These are phyloP conservation scores for Pinus tabuliformis DNA, from an alignment of 75 land plant genomes.

Conservation along the genomic window DNA sequence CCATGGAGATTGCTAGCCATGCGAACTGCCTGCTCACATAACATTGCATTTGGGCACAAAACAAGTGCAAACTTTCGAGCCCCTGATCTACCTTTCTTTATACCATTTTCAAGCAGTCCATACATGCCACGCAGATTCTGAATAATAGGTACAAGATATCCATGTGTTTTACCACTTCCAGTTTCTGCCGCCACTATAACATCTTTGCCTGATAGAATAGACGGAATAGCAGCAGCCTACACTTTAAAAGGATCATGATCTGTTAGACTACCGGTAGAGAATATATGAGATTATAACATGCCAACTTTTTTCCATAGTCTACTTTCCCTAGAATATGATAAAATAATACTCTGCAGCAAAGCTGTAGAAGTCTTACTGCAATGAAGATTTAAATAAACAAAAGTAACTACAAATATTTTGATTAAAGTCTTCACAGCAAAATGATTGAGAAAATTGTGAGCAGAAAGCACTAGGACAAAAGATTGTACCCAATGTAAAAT, in stretches of 20 bases:
- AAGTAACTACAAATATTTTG: not conserved
- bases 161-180: conserved; percentile 99
- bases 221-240: conserved; percentile 81
- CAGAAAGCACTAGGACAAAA: too few species aligned
- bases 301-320: not conserved
- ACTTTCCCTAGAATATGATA: too few species aligned
- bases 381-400: conserved; percentile 1
- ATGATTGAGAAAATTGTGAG: too few species aligned
- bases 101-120: conserved; percentile 8
- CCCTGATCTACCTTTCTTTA: not conserved
- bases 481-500: too few species aligned
- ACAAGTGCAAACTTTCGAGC: conserved; percentile 45
- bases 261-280: not conserved
- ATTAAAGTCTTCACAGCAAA: not conserved
- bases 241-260: conserved; percentile 4
- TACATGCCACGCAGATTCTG: conserved; percentile 34
- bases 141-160: conserved; percentile 77
- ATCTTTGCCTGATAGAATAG: conserved; percentile 74
- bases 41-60: conserved; percentile 90
- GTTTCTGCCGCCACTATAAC: conserved; percentile 95
- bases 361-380: not conserved
- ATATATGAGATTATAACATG: not conserved
- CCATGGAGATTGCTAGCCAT: conserved; percentile 70
- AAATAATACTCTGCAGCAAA: not conserved
- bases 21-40: conserved; percentile 85